These are phyloP conservation scores for Globisporangium spiculum DNA, from an alignment of 352 stramenopile genomes.

Conservation along the genomic window DNA sequence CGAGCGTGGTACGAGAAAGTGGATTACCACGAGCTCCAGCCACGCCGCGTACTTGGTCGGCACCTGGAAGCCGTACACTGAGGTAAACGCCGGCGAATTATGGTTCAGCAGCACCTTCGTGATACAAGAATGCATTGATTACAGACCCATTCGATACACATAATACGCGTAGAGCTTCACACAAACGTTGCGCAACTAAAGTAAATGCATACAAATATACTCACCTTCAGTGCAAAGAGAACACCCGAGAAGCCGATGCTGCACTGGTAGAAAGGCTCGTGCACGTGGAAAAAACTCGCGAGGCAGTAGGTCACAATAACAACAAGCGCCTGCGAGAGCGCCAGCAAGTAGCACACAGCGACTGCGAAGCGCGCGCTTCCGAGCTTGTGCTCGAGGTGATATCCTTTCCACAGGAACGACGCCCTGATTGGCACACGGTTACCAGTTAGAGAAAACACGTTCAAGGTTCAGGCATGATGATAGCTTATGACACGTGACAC, in stretches of 20 bases:
- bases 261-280: constrained; percentile 47
- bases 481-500: background rate
- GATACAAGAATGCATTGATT: too few relatives aligned
- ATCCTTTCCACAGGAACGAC: constrained; percentile 84
- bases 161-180: too few relatives aligned
- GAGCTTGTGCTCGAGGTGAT: constrained; percentile 62
- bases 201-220: background rate
- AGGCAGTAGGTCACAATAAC: constrained; percentile 38
- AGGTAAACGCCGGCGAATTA: constrained; percentile 58
- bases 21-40: constrained; percentile 86
- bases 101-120: constrained; percentile 78
- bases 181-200: background rate
- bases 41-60: constrained; percentile 87
- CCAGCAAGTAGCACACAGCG: constrained; percentile 48
- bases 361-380: constrained; percentile 50
- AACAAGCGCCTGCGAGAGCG: constrained; percentile 61
- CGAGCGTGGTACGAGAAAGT: constrained; percentile 73
- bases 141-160: too few relatives aligned
- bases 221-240: constrained; percentile 77
- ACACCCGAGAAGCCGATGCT: constrained; percentile 78
- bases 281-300: constrained; percentile 22
- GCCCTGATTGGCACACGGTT: constrained; percentile 33
- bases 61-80: constrained; percentile 67
- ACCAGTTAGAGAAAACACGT: background rate
- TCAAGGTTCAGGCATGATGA: background rate